Evolutionary conservation across 192 early-diverging fungal species (phyloP).

Genomic region (Linnemannia zychae): DNA sequence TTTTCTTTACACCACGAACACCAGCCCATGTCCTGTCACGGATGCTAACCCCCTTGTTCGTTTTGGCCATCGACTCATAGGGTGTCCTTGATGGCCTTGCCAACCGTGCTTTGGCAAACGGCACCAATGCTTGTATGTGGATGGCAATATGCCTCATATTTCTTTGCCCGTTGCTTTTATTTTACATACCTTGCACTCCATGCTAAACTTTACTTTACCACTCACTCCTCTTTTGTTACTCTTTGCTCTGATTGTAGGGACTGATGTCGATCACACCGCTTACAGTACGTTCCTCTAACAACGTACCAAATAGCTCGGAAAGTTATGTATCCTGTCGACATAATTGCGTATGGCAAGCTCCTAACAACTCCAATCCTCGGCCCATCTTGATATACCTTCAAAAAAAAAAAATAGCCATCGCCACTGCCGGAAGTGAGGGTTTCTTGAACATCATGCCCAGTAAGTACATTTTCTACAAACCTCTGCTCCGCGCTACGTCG

Average conservation of each 20-base stretch:
- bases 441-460: conserved; percentile 70
- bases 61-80: conserved; percentile 29
- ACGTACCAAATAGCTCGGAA: neutral
- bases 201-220: neutral
- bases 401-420: conserved; percentile 56
- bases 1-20: neutral
- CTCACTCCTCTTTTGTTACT: neutral
- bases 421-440: conserved; percentile 69
- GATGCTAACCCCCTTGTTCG: conserved; percentile 1
- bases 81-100: conserved; percentile 75
- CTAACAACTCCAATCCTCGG: neutral
- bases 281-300: conserved; percentile 58
- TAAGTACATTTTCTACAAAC: conserved; percentile 5
- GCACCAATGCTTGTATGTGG: conserved; percentile 72
- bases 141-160: neutral
- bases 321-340: neutral
- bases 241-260: conserved; percentile 40
- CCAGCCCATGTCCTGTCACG: neutral
- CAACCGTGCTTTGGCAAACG: conserved; percentile 70
- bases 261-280: conserved; percentile 69
- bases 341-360: neutral
- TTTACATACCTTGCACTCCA: neutral
- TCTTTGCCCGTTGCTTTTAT: neutral
- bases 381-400: neutral
- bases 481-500: neutral